Evolutionary conservation across 352 stramenopile genomes (phyloP), one percentile per base, ranked within the genome.

Genomic region (Phytophthora palmivora): DNA sequence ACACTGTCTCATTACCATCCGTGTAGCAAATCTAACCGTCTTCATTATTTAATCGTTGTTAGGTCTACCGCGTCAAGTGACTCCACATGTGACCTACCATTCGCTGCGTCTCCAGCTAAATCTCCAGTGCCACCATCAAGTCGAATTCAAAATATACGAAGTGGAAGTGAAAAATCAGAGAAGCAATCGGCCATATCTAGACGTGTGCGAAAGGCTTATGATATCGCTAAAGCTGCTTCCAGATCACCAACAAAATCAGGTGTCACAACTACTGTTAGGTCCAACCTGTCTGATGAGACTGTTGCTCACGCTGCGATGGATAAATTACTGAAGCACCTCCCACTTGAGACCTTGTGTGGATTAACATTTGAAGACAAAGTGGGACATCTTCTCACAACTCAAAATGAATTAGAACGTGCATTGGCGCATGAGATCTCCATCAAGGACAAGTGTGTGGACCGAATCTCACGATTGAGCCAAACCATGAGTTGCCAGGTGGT

Each of bases 371-470:
- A 78, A n/a, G 63, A 72, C 14, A 91, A 91, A 43, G 38, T 88
- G 3, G 75, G 82, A 26, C 42, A 58, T 32, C 76, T 91, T 26
- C 55, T 56, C 22, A 19, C 48, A 1, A 42, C 64, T 22, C 61
- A 74, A 15, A 19, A 65, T 47, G 54, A 87, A 3, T 28, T 79
- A 18, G 75, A 89, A 18, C 68, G 67, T 15, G 57, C 67, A 0
- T 54, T 89, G 14, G 49, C 51, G 10, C 70, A 86, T 24, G 78
- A 87, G 19, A 67, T 57, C 2, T 80, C 76, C 1, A 73, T 88
- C 6, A 91, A 91, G 63, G 66, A 79, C n/a, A 88, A 89, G 32
- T 91, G 82, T 34, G 76, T 88, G 5, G 79, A 86, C 30, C 76
- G 79, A 8, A 91, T 91, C 39, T 84, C 82, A 8, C 80, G 84